These are phyloP conservation scores for Porpolomopsis calyptriformis DNA, from an alignment of 768 basidiomycete genomes.

Conservation along the genomic window DNA sequence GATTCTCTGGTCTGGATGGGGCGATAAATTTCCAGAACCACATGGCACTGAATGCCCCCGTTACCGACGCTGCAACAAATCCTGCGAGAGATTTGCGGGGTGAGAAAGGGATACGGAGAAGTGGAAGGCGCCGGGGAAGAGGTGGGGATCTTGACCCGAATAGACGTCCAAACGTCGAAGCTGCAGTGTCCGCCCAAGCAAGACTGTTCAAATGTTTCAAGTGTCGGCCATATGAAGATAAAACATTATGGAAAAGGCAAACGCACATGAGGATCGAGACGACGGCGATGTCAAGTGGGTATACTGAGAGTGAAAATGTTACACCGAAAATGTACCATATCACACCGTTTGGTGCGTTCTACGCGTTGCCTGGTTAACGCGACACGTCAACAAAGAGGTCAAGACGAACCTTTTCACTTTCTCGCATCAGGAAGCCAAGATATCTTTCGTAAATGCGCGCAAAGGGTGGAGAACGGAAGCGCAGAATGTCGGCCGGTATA, in stretches of 20 bases:
- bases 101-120: conserved; percentile 54
- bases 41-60: conserved; percentile 54
- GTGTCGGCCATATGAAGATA: conserved; percentile 1
- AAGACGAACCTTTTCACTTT: conserved; percentile 60
- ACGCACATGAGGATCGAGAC: conserved; percentile 82
- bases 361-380: neutral
- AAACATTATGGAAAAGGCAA: conserved; percentile 6
- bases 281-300: conserved; percentile 83
- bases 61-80: conserved; percentile 66
- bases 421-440: conserved; percentile 82
- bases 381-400: neutral
- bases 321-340: conserved; percentile 88
- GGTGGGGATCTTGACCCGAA: conserved; percentile 61
- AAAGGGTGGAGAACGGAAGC: conserved; percentile 55
- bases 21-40: conserved; percentile 65
- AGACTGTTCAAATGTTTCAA: conserved; percentile 37
- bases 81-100: conserved; percentile 79
- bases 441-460: conserved; percentile 58
- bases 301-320: conserved; percentile 59
- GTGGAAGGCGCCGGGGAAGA: conserved; percentile 27
- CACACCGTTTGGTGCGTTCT: conserved; percentile 75
- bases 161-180: conserved; percentile 84
- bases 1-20: conserved; percentile 30
- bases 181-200: conserved; percentile 93
- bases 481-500: conserved; percentile 62